Base-by-base conservation (phyloP, 2,329 filamentous ascomycete genomes). In the Claviceps citrina region DNA sequence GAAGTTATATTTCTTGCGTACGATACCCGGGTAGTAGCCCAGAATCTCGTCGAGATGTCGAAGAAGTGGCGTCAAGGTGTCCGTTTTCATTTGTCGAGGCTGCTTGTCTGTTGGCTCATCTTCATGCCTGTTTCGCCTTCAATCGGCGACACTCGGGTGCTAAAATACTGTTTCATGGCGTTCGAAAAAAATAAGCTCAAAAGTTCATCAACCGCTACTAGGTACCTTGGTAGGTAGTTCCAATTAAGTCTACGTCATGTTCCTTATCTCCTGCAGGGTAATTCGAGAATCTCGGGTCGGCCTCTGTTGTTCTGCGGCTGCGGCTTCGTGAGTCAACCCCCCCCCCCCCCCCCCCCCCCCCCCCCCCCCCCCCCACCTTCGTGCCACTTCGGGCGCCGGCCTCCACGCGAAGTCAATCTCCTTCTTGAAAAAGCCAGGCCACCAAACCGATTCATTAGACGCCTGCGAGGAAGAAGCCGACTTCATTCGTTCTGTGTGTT, bases 311-410 rank as follows among this genome's bases (percentile, higher is more conserved):
- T n/a, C n/a, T n/a, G 27, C 27, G 15, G n/a, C 28, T 38, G 49
- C 51, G 51, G n/a, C 16, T 15, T 25, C 34, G 47, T 59, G 56
- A 59, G 47, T 59, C 56, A 58, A 57, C 55, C 56, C 56, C 56
- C 58, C 49, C 54, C 54, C n/a, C 55, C 56, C 56, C 56, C 58
- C 49, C 54, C 54, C 55, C 56, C 56, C 56, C 58, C 49, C 54
- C 54, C 55, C 56, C 56, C 56, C 58, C 49, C 54, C 54, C 55
- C 56, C 56, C 56, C 58, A 48, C 54, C 54, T 53, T 31, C 50
- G 40, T 44, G 38, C 39, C 39, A 35, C 43, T 46, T 41, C 38
- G 46, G 44, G 49, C 47, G 56, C 50, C 51, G 52, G 53, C 55
- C 52, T 58, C 50, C 44, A 47, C 25, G 27, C 24, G 22, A 37